phyloP scores from a whole-genome alignment of 306 rosid species.

The Malus fusca region DNA sequence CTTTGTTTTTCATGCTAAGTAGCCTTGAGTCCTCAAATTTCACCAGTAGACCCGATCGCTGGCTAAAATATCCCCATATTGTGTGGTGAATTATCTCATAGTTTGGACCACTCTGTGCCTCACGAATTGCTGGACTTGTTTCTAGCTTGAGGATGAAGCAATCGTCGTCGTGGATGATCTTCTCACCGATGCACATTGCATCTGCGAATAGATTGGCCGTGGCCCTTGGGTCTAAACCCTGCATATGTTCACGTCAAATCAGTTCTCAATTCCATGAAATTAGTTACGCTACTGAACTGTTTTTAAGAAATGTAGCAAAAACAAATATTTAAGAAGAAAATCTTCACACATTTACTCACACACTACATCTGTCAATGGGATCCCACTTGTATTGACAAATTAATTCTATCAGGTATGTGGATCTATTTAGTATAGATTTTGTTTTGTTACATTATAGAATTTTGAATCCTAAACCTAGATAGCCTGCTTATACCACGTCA shows the following conservation, averaged over 20 bases:
- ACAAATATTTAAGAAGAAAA: too few relatives aligned
- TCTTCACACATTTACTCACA: too few relatives aligned
- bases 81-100: slow-evolving; percentile 84
- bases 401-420: too few relatives aligned
- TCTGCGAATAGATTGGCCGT: slow-evolving; percentile 72
- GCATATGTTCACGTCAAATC: neutral
- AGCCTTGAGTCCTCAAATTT: slow-evolving; percentile 86
- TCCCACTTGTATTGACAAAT: too few relatives aligned
- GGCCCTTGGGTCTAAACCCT: slow-evolving; percentile 93
- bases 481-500: too few relatives aligned
- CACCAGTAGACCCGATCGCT: slow-evolving; percentile 69
- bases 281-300: neutral
- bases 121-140: slow-evolving; percentile 65
- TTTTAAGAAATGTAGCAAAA: too few relatives aligned
- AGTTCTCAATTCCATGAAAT: neutral
- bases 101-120: slow-evolving; percentile 57
- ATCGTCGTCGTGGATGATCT: slow-evolving; percentile 61
- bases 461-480: too few relatives aligned
- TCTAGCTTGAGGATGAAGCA: slow-evolving; percentile 78
- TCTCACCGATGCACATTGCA: slow-evolving; percentile 86
- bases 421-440: too few relatives aligned
- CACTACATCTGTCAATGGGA: too few relatives aligned
- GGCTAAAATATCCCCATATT: slow-evolving; percentile 92
- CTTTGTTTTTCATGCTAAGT: slow-evolving; percentile 54
- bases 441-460: too few relatives aligned